phyloP scores from a whole-genome alignment of 2,329 filamentous ascomycete species.

The Alternaria dauci region DNA sequence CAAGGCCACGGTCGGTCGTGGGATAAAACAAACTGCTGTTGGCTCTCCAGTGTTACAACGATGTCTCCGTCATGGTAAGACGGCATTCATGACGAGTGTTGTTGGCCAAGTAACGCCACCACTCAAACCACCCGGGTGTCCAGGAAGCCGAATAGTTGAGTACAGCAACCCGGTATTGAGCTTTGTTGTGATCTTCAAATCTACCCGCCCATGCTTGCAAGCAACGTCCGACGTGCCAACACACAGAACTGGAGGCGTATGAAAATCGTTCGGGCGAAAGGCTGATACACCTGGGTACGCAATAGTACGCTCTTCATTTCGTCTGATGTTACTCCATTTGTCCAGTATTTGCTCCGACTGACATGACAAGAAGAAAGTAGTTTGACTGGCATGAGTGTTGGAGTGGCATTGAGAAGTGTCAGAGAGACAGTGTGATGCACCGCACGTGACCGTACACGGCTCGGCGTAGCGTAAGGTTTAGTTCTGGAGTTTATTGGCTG shows the following conservation, averaged over 20 bases:
- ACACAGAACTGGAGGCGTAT: not conserved
- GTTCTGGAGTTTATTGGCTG: slow-evolving; percentile 6
- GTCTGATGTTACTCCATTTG: not conserved
- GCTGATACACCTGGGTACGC: not conserved
- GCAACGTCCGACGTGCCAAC: not conserved
- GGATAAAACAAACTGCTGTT: not conserved
- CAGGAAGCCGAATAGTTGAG: not conserved
- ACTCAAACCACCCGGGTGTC: not conserved
- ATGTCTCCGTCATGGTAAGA: not conserved
- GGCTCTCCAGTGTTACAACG: not conserved
- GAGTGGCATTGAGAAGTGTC: not conserved
- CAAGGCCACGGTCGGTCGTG: not conserved
- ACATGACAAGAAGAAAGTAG: not conserved
- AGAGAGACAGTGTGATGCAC: not conserved
- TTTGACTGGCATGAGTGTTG: not conserved
- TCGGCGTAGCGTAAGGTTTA: not conserved
- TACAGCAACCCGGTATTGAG: not conserved
- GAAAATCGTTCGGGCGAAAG: not conserved
- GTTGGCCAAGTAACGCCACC: not conserved
- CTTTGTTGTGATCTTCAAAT: not conserved
- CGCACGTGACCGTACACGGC: not conserved
- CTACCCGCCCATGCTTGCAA: not conserved
- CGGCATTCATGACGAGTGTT: not conserved
- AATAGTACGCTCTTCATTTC: not conserved
- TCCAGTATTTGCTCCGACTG: not conserved